A percentile compares a stretch with the other conserved stretches of the same genome.
phyloP scores from a whole-genome alignment of 495 filamentous ascomycete genomes.

The Podospora comata region DNA sequence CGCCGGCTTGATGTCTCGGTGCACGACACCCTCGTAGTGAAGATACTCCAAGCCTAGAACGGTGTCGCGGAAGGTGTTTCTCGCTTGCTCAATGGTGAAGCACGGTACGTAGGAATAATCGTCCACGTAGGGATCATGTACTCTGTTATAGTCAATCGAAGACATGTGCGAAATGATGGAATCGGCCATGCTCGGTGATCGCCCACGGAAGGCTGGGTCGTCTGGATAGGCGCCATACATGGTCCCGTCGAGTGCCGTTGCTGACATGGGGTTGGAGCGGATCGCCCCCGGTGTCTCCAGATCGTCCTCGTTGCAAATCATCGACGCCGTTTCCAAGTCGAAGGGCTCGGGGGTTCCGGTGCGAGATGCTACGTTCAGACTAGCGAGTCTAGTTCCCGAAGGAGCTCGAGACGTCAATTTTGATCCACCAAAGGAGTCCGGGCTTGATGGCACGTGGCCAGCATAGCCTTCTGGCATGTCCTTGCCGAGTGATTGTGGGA shows the following conservation, averaged over 20 bases:
- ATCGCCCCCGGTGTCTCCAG: slow-evolving; percentile 44
- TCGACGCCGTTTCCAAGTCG: slow-evolving; percentile 40
- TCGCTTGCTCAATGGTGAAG: slow-evolving; percentile 80
- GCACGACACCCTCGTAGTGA: slow-evolving; percentile 94
- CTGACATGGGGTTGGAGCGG: slow-evolving; percentile 47
- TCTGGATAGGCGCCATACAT: slow-evolving; percentile 70
- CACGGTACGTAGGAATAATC: slow-evolving; percentile 88
- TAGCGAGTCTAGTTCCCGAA: slow-evolving; percentile 44
- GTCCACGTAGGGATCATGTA: slow-evolving; percentile 64
- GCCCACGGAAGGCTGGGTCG: slow-evolving; percentile 50
- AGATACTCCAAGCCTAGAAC: slow-evolving; percentile 92
- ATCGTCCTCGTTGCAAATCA: slow-evolving; percentile 40
- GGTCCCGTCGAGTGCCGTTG: slow-evolving; percentile 64
- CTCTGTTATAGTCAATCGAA: slow-evolving; percentile 50
- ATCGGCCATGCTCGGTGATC: slow-evolving; percentile 59
- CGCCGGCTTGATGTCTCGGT: slow-evolving; percentile 98
- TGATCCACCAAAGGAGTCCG: slow-evolving; percentile 36
- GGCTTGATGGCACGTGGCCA: slow-evolving; percentile 18
- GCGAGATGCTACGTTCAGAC: slow-evolving; percentile 42
- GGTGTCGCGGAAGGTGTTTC: slow-evolving; percentile 86
- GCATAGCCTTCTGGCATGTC: slow-evolving; percentile 27
- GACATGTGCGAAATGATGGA: slow-evolving; percentile 61
- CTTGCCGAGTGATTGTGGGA: slow-evolving; percentile 32
- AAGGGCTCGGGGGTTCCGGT: slow-evolving; percentile 44
- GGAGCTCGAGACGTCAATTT: slow-evolving; percentile 43